These are phyloP conservation scores for Calycina marina DNA, from an alignment of 2,329 filamentous ascomycete species.

Conservation along the genomic window DNA sequence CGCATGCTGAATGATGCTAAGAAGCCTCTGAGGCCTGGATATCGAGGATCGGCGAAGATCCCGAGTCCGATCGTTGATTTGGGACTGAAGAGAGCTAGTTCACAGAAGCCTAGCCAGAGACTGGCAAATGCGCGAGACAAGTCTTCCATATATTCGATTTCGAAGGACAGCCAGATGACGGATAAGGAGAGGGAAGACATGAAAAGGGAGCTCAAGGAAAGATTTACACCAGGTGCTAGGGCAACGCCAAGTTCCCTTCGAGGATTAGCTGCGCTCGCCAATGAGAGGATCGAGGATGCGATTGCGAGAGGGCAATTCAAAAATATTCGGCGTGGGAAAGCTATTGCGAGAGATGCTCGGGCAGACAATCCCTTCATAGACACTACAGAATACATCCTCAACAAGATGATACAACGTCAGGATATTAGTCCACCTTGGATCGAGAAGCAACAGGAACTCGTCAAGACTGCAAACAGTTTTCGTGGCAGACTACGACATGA, in stretches of 20 bases:
- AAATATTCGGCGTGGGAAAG: conserved; percentile 67
- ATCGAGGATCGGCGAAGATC: conserved; percentile 32
- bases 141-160: conserved; percentile 38
- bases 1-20: conserved; percentile 74
- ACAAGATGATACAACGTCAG: conserved; percentile 94
- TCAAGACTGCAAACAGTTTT: conserved; percentile 54
- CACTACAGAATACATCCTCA: conserved; percentile 96
- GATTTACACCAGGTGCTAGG: conserved; percentile 60
- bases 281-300: conserved; percentile 85
- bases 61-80: conserved; percentile 35
- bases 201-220: conserved; percentile 60
- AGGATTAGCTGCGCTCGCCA: conserved; percentile 70
- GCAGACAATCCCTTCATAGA: conserved; percentile 83
- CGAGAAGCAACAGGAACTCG: conserved; percentile 89
- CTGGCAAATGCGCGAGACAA: conserved; percentile 41
- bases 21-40: conserved; percentile 44
- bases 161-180: conserved; percentile 38
- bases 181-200: conserved; percentile 60
- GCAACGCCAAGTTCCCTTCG: conserved; percentile 62
- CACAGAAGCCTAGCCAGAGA: conserved; percentile 30
- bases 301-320: conserved; percentile 84
- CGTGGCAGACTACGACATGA: conserved; percentile 61
- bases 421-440: conserved; percentile 97
- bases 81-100: conserved; percentile 29
- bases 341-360: conserved; percentile 66